These are phyloP conservation scores for Monosiga brevicollis DNA, from an alignment of 78 protist species.

Conservation along the genomic window DNA sequence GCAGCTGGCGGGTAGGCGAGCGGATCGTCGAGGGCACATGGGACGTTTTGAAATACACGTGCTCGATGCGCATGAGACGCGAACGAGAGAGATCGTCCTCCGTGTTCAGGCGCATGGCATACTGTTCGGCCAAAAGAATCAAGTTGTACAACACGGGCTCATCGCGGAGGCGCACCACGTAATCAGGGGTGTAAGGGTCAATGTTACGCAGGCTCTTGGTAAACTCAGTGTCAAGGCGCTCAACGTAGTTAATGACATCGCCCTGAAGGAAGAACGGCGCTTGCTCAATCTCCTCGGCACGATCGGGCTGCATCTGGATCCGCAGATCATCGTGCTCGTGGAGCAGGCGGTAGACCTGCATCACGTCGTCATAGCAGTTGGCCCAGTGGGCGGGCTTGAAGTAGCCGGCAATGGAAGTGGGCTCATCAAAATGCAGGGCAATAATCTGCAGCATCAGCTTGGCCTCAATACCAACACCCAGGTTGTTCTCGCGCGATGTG, in stretches of 20 bases:
- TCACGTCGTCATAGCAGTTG: not conserved
- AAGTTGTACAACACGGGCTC: not conserved
- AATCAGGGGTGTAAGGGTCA: slow-evolving; percentile 70
- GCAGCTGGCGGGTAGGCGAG: not conserved
- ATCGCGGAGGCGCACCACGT: slow-evolving; percentile 29
- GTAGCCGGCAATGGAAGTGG: not conserved
- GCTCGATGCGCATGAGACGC: slow-evolving; percentile 9
- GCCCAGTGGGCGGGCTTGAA: not conserved
- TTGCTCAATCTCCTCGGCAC: not conserved
- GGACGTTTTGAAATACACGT: not conserved
- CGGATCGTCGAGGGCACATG: not conserved
- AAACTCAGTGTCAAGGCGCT: slow-evolving; percentile 74
- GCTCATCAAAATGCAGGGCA: not conserved
- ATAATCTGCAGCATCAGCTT: not conserved
- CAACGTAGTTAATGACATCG: slow-evolving; percentile 38
- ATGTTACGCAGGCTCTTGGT: slow-evolving; percentile 49
- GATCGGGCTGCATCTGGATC: not conserved
- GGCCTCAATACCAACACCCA: not conserved
- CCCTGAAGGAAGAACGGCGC: slow-evolving; percentile 6
- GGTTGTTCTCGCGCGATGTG: not conserved
- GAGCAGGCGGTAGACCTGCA: not conserved
- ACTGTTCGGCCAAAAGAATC: slow-evolving; percentile 31
- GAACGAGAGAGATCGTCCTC: not conserved
- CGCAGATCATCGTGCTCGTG: not conserved
- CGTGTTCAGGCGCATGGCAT: not conserved